Evolutionary conservation across 768 basidiomycete species (phyloP).

Genomic region (Podaxis pistillaris): DNA sequence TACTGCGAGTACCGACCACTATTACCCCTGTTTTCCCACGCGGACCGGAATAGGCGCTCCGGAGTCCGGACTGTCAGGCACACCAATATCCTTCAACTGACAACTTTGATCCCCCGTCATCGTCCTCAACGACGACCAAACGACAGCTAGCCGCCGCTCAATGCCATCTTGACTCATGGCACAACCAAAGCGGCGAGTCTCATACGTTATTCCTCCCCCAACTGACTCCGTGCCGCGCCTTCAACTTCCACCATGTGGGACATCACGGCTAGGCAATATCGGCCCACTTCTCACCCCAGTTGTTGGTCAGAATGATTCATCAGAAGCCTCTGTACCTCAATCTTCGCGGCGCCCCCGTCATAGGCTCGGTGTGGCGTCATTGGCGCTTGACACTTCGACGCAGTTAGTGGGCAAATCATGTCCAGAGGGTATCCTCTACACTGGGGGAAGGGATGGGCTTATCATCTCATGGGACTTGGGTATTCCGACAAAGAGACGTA

Average conservation of each 20-base stretch:
- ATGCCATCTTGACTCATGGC: conserved; percentile 20
- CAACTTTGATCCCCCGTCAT: not conserved
- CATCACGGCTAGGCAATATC: conserved; percentile 63
- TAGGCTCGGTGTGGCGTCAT: conserved; percentile 79
- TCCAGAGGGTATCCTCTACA: conserved; percentile 88
- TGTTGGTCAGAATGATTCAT: conserved; percentile 25
- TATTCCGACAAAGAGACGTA: conserved; percentile 56
- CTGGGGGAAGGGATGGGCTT: conserved; percentile 86
- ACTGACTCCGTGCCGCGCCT: conserved; percentile 59
- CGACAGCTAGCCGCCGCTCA: not conserved
- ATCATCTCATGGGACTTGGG: conserved; percentile 87
- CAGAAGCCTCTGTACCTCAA: conserved; percentile 23
- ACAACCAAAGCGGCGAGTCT: conserved; percentile 67
- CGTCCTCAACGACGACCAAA: not conserved
- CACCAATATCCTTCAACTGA: not conserved
- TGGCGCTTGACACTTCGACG: conserved; percentile 87
- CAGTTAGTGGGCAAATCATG: conserved; percentile 58
- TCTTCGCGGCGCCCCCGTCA: conserved; percentile 66
- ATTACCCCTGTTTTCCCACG: not conserved
- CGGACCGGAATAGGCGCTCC: not conserved
- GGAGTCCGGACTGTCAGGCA: not conserved
- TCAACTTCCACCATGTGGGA: conserved; percentile 64
- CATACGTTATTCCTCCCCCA: conserved; percentile 85
- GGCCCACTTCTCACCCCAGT: conserved; percentile 61
- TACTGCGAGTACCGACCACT: no score